Evolutionary conservation across 495 filamentous ascomycete genomes (phyloP), one percentile per base, ranked within the genome.

Genomic region (Pseudomonodictys pantanalensis): DNA sequence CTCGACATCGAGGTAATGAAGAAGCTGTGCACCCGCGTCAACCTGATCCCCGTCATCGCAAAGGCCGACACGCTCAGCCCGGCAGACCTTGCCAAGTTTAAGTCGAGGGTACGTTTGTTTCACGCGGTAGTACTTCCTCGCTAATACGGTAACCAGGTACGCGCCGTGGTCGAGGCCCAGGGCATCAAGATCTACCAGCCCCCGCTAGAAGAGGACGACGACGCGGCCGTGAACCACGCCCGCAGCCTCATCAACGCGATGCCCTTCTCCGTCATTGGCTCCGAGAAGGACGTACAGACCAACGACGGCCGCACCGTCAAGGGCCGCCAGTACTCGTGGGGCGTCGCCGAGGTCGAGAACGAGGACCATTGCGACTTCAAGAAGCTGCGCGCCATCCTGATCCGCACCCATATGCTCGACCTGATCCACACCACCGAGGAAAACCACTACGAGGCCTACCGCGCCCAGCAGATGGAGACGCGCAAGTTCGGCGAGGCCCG

Each of bases 321-420:
- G 83, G 93, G 93, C 64, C 93, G 93, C 50, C 93, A 97, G 76
- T 98, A 98, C 75, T 89, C 91, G 50, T 98, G 93, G 93, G 93
- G 93, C 78, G 93, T 97, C 62, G 93, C 95, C 54, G 93, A 98
- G 74, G 93, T 98, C 49, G 93, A 98, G 83, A 97, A 98, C 74
- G 93, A 98, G 75, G 93, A 97, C 61, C 93, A 98, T 85, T 98
- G 93, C 76, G 93, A 98, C 78, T 98, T 98, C 79, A 98, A 98
- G 88, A 98, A 98, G 80, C 87, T 98, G 59, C 92, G 93, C 65
- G 95, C 91, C 18, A 97, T 97, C 69, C 81, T 98, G 62, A 97
- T 98, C 79, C 91, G 93, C 69, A 98, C 95, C n/a, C 93, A 98
- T 80, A 98, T 98, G 93, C 85, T 98, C 58, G 93, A 98, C 70